Percentiles rank a stretch among this genome's conserved stretches.
These are phyloP conservation scores for Hypoxylon subgilvum DNA, from an alignment of 495 filamentous ascomycete genomes.

Conservation along the genomic window DNA sequence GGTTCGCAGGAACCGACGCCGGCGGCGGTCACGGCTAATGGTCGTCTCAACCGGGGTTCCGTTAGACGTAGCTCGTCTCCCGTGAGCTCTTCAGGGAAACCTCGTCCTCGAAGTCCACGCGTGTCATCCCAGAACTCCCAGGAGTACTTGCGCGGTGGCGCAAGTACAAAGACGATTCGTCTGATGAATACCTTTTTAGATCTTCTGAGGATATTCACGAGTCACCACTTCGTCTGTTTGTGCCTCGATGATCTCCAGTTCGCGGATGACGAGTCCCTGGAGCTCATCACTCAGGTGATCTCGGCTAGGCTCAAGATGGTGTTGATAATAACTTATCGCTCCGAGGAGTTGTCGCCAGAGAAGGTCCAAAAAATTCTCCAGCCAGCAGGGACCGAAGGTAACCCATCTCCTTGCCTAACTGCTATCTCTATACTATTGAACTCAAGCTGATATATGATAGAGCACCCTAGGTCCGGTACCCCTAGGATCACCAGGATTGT, in stretches of 20 bases:
- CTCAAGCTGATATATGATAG: slow-evolving; percentile 48
- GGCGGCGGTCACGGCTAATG: slow-evolving; percentile 13
- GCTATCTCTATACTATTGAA: background rate
- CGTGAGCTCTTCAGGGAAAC: slow-evolving; percentile 40
- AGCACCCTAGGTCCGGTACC: slow-evolving; percentile 49
- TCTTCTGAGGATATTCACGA: slow-evolving; percentile 76
- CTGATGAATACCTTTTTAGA: slow-evolving; percentile 85
- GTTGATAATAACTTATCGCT: slow-evolving; percentile 71
- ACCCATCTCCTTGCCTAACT: slow-evolving; percentile 1
- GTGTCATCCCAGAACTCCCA: slow-evolving; percentile 60
- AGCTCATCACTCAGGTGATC: slow-evolving; percentile 77
- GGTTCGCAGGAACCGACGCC: slow-evolving; percentile 44
- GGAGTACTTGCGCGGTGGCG: slow-evolving; percentile 73
- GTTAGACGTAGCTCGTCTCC: slow-evolving; percentile 52
- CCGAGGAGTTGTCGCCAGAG: slow-evolving; percentile 57
- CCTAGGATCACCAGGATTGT: slow-evolving; percentile 68
- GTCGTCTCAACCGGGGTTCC: slow-evolving; percentile 18
- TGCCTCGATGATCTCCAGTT: slow-evolving; percentile 87
- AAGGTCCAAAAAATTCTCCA: slow-evolving; percentile 54
- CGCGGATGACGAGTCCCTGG: slow-evolving; percentile 82
- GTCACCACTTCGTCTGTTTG: slow-evolving; percentile 79
- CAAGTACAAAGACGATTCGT: slow-evolving; percentile 74
- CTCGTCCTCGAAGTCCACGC: slow-evolving; percentile 38
- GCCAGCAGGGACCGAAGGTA: slow-evolving; percentile 56
- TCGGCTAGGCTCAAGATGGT: slow-evolving; percentile 74